These are phyloP conservation scores for Sporisorium sorghi DNA, from an alignment of 1,284 basidiomycete genomes.

Conservation along the genomic window DNA sequence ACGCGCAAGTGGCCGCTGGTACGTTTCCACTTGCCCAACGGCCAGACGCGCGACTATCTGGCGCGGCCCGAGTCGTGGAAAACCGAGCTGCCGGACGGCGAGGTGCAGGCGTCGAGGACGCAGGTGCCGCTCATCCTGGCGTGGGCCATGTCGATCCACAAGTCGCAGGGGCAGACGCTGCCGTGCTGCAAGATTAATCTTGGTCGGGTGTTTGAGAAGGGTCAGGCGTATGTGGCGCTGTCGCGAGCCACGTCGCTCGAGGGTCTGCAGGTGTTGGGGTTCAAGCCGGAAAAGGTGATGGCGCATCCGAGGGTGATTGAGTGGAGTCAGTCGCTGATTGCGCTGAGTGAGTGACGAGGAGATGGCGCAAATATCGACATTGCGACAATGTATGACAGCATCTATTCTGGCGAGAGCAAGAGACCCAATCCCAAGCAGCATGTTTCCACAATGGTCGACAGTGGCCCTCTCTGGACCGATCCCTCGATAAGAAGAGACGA, in stretches of 20 bases:
- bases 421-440: neutral
- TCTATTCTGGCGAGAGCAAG: neutral
- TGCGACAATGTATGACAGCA: neutral
- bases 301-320: conserved; percentile 62
- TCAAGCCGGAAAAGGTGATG: conserved; percentile 71
- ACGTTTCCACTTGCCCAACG: conserved; percentile 57
- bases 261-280: conserved; percentile 88
- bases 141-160: conserved; percentile 69
- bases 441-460: too few species aligned
- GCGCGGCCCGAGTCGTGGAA: conserved; percentile 68
- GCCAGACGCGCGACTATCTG: conserved; percentile 54
- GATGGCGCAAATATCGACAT: too few species aligned
- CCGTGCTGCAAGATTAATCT: conserved; percentile 66
- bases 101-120: conserved; percentile 66
- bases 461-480: too few species aligned
- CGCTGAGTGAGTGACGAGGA: conserved; percentile 23
- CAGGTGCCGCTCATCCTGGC: conserved; percentile 68
- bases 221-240: conserved; percentile 92
- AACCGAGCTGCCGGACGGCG: conserved; percentile 68
- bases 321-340: conserved; percentile 55
- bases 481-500: too few species aligned
- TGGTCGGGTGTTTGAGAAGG: conserved; percentile 65
- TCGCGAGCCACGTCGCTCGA: conserved; percentile 92
- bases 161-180: conserved; percentile 68
- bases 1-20: conserved; percentile 61